Evolutionary conservation across 805 yeast genomes (phyloP).

Genomic region (Naumovozyma castellii): DNA sequence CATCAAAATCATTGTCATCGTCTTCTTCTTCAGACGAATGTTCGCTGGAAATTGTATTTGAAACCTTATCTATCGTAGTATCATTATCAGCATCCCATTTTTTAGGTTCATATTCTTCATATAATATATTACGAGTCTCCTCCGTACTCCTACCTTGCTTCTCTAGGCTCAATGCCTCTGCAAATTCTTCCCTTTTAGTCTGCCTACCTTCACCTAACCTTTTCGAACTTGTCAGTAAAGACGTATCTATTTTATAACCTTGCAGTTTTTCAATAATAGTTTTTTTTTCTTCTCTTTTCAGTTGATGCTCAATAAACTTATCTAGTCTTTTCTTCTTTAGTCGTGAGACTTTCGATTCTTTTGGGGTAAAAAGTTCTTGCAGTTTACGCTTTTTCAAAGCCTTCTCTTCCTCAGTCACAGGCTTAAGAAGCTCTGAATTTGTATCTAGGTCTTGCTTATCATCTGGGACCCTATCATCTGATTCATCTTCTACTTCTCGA

Average conservation of each 20-base stretch:
- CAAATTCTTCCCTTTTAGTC: conserved; percentile 58
- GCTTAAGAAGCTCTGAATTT: conserved; percentile 53
- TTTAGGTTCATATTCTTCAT: conserved; percentile 56
- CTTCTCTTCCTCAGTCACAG: conserved; percentile 56
- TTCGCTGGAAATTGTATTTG: conserved; percentile 22
- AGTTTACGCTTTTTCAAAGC: conserved; percentile 55
- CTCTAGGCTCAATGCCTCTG: conserved; percentile 69
- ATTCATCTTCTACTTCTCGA: conserved; percentile 38
- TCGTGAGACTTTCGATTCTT: conserved; percentile 59
- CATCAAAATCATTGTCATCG: conserved; percentile 19
- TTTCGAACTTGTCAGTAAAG: conserved; percentile 61
- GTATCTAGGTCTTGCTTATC: conserved; percentile 32
- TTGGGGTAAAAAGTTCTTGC: conserved; percentile 47
- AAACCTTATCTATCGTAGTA: conserved; percentile 6
- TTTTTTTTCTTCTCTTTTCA: conserved; percentile 81
- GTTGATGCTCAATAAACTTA: conserved; percentile 84
- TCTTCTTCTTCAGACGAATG: conserved; percentile 11
- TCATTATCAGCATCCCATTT: conserved; percentile 45
- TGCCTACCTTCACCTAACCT: conserved; percentile 64
- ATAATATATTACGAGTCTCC: conserved; percentile 49
- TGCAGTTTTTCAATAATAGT: conserved; percentile 63
- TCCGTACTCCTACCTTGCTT: conserved; percentile 60
- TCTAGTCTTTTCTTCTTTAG: conserved; percentile 75
- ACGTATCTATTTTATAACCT: conserved; percentile 55
- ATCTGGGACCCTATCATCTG: conserved; percentile 11